These are phyloP conservation scores for Paxillus involutus DNA, from an alignment of 768 basidiomycete genomes.

Conservation along the genomic window DNA sequence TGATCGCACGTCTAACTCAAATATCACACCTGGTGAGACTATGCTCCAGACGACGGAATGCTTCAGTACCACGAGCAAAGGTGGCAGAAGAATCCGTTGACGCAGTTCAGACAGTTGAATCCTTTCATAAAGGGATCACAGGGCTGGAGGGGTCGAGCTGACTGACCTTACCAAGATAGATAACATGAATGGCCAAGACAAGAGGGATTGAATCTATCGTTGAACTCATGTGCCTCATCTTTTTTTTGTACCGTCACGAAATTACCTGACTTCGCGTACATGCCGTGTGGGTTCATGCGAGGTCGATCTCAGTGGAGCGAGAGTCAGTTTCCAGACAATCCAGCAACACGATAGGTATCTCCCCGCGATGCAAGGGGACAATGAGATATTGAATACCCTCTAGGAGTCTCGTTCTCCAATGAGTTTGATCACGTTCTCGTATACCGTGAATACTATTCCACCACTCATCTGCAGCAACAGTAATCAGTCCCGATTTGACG, in stretches of 20 bases:
- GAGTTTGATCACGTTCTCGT: conserved; percentile 76
- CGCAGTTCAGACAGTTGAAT: conserved; percentile 8
- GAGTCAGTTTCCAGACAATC: no score
- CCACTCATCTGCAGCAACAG: conserved; percentile 69
- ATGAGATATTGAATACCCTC: neutral
- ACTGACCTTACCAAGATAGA: conserved; percentile 12
- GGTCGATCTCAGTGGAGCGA: no score
- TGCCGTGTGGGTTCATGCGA: neutral
- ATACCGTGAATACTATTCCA: conserved; percentile 90
- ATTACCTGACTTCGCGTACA: neutral
- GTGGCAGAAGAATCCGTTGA: conserved; percentile 13
- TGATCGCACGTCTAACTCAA: no score
- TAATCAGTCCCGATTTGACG: neutral
- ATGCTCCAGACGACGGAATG: neutral
- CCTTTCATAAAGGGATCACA: conserved; percentile 5
- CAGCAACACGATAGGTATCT: no score
- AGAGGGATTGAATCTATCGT: neutral
- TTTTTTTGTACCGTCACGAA: neutral
- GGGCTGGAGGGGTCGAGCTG: conserved; percentile 17
- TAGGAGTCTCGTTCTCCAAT: conserved; percentile 34
- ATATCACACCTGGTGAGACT: conserved; percentile 15
- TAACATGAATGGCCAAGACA: no score
- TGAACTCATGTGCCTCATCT: neutral
- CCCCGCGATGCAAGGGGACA: no score
- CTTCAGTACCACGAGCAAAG: conserved; percentile 6